These are phyloP conservation scores for Tillandsia fasciculata DNA, from an alignment of 176 grass and related monocot genomes.

Conservation along the genomic window DNA sequence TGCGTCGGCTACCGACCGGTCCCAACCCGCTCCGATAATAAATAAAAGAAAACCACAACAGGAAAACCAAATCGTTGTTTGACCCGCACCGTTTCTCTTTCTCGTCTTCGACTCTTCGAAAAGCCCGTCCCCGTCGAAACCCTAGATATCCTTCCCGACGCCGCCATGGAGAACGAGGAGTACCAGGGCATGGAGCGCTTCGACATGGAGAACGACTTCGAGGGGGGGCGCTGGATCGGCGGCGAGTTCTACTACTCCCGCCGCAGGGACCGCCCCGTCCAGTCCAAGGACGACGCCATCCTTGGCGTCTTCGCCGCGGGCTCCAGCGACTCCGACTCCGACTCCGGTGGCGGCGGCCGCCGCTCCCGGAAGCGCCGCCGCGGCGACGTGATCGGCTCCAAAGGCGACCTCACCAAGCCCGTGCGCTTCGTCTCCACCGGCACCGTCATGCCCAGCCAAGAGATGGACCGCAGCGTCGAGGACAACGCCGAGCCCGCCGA, in stretches of 20 bases:
- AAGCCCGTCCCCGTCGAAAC: not conserved
- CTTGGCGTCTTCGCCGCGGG: slow-evolving; percentile 64
- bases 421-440: slow-evolving; percentile 61
- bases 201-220: slow-evolving; percentile 60
- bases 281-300: slow-evolving; percentile 57
- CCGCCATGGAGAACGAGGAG: slow-evolving; percentile 56
- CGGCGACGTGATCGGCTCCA: slow-evolving; percentile 24
- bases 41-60: not conserved
- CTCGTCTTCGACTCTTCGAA: not conserved
- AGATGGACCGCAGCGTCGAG: slow-evolving; percentile 12
- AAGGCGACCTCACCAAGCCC: slow-evolving; percentile 44
- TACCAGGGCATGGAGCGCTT: slow-evolving; percentile 59
- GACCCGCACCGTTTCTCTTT: no score
- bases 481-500: slow-evolving; percentile 7
- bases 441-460: slow-evolving; percentile 23
- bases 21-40: not conserved
- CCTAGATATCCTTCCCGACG: not conserved
- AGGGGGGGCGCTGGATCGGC: slow-evolving; percentile 55
- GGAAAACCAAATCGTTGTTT: not conserved
- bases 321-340: slow-evolving; percentile 45
- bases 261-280: slow-evolving; percentile 41
- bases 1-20: not conserved
- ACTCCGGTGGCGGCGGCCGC: slow-evolving; percentile 18
- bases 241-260: slow-evolving; percentile 63
- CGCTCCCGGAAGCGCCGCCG: slow-evolving; percentile 35